A percentile compares a stretch with the other conserved stretches of the same genome.
phyloP scores from a whole-genome alignment of 2,329 filamentous ascomycete species.

The Dactylellina sp. region DNA sequence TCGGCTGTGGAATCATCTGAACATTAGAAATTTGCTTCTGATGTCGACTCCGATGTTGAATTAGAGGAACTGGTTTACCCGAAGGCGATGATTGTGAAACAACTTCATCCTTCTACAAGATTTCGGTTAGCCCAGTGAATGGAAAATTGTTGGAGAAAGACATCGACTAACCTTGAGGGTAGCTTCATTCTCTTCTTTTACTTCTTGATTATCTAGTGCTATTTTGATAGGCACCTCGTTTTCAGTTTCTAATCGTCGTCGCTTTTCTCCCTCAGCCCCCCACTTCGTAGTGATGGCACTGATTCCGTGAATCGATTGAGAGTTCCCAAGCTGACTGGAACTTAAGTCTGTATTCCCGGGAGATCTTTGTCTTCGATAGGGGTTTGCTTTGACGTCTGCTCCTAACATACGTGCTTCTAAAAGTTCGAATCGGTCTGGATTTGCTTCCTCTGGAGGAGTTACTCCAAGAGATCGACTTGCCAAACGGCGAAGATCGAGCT shows the following conservation, averaged over 20 bases:
- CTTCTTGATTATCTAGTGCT: neutral
- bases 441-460: slow-evolving; percentile 4
- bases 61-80: slow-evolving; percentile 11
- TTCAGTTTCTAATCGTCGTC: neutral
- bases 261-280: slow-evolving; percentile 1
- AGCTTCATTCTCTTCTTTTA: too few species aligned
- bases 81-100: neutral
- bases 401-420: slow-evolving; percentile 45
- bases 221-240: neutral
- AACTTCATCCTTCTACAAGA: neutral
- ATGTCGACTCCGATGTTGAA: slow-evolving; percentile 26
- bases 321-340: neutral
- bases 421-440: slow-evolving; percentile 17
- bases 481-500: slow-evolving; percentile 36
- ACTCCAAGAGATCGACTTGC: too few species aligned
- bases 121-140: too few species aligned
- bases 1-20: slow-evolving; percentile 50
- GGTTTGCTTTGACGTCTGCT: neutral
- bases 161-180: too few species aligned
- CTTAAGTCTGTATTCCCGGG: neutral
- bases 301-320: neutral
- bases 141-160: too few species aligned
- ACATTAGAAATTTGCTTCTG: slow-evolving; percentile 15
- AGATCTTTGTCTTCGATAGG: neutral
- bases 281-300: neutral